Conservation (phyloP, 2,329 filamentous ascomycete species). For the Verticillium longisporum region DNA sequence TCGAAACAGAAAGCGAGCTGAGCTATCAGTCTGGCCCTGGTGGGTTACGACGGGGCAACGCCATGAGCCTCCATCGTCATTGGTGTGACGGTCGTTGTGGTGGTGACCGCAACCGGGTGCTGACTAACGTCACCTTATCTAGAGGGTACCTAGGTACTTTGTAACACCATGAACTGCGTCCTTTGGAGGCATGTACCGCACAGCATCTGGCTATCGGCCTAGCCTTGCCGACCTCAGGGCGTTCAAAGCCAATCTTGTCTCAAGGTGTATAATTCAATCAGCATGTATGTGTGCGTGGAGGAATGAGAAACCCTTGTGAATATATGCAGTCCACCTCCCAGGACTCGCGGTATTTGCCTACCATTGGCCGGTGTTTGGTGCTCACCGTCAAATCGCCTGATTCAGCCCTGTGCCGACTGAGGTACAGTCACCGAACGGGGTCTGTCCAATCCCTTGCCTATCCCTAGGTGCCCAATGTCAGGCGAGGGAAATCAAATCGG, state of each 20-base stretch:
- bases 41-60: neutral
- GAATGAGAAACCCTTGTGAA: neutral
- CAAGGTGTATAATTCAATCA: too few relatives aligned
- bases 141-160: neutral
- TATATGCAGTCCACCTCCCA: neutral
- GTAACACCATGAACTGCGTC: too few relatives aligned
- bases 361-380: neutral
- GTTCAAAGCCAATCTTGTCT: too few relatives aligned
- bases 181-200: too few relatives aligned
- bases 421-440: neutral
- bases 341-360: neutral
- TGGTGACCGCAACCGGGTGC: neutral
- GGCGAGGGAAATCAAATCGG: neutral
- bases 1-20: neutral
- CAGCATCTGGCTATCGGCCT: too few relatives aligned
- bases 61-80: neutral
- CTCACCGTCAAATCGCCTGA: neutral
- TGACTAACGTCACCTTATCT: neutral
- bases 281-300: too few relatives aligned
- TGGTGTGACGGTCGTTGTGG: neutral
- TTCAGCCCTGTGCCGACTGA: neutral
- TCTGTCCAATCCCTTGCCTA: neutral
- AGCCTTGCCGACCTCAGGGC: too few relatives aligned
- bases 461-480: neutral
- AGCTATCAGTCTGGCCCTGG: neutral